Evolutionary conservation across 1,139 yeast genomes (phyloP), one percentile per base, ranked within the genome.

Genomic region (Kurtzmaniella quercitrusa): DNA sequence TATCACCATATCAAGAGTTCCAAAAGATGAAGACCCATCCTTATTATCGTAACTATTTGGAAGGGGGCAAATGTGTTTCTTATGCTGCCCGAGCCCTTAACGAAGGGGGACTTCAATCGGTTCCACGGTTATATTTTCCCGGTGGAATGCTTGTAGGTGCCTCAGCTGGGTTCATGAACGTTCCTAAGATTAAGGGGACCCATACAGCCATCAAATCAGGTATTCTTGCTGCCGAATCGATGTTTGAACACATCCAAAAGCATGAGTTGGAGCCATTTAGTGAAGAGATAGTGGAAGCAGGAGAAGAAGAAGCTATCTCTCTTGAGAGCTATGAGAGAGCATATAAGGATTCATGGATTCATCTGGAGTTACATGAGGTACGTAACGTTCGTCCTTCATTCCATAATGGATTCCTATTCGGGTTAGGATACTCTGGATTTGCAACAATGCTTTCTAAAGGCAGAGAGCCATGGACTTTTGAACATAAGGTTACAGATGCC

Each of bases 131-230:
- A 48, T 71, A 82, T 50, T 93, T 93, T 77, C 98, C 98, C 6
- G 98, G 98, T 44, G 98, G 98, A 44, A 82, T 90, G 6, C 69
- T 93, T 23, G 93, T 93, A 37, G 98, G 98, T 27, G 94, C 96
- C 49, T 71, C 94, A 43, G 98, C 98, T 8, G 98, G 98, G 1
- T 91, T 93, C 62, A 79, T 93, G 76, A 93, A 93, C 61, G 98
- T 93, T 39, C 97, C 98, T 39, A 93, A 93, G 62, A 86, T 93
- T 57, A 93, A 93, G 67, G 98, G 98, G n/a, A 85, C 97, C 0
- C 98, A 93, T 61, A 91, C 97, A 0, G 98, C 98, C 2, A 86
- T 93, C 79, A 93, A 91, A 63, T 77, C 94, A 10, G 98, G 98
- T 33, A 84, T 93, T 75, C 67, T 93, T 25, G 98, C 98, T 2